A percentile compares a stretch with the other conserved stretches of the same genome.
Evolutionary conservation across 176 grass and related monocot genomes (phyloP).

Genomic region (Musa acuminata): DNA sequence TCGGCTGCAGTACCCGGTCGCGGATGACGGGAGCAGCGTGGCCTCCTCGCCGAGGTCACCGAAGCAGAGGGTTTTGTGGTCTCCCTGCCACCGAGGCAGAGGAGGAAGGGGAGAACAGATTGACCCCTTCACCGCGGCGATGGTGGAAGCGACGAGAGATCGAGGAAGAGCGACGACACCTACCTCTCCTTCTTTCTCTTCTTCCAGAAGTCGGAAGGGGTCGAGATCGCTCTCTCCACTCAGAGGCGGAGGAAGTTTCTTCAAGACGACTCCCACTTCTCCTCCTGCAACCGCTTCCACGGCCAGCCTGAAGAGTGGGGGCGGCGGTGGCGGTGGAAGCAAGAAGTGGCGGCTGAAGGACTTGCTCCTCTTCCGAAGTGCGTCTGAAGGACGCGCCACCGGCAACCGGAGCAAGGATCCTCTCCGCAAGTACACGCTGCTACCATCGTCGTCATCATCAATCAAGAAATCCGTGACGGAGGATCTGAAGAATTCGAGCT

Average conservation of each 20-base stretch:
- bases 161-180: not conserved
- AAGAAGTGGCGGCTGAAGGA: slow-evolving; percentile 20
- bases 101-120: not conserved
- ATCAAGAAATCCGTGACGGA: not conserved
- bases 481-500: slow-evolving; percentile 17
- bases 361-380: slow-evolving; percentile 20
- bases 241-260: not conserved
- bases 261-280: not conserved
- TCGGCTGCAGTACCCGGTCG: not conserved
- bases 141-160: slow-evolving; percentile 3
- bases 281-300: not conserved
- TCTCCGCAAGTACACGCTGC: slow-evolving; percentile 10
- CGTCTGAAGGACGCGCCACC: slow-evolving; percentile 18
- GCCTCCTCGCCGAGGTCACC: slow-evolving; percentile 5
- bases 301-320: not conserved
- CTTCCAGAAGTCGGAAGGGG: slow-evolving; percentile 13
- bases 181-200: not conserved
- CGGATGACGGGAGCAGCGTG: slow-evolving; percentile 4
- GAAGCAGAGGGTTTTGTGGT: not conserved
- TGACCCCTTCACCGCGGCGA: slow-evolving; percentile 12
- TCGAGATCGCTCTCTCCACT: slow-evolving; percentile 18
- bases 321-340: not conserved
- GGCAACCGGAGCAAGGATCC: slow-evolving; percentile 25
- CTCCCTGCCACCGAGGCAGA: slow-evolving; percentile 4
- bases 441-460: not conserved